Base-by-base conservation (phyloP, 164 flowering plant genomes). In the Berberis thunbergii region DNA sequence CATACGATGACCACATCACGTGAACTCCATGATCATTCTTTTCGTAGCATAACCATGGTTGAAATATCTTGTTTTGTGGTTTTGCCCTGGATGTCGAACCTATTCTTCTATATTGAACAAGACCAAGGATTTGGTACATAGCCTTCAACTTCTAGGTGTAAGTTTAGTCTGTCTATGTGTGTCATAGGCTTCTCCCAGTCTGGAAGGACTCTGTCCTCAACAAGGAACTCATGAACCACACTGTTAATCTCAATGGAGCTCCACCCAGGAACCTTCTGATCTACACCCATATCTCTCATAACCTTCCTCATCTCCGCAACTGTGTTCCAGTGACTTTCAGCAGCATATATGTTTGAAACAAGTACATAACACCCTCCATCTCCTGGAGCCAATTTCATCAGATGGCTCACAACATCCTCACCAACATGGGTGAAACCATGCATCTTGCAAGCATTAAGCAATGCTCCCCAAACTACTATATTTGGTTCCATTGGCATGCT, bases 401-500 rank as follows among this genome's bases (percentile, higher is more conserved):
- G 70, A 45, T 43, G 60, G 10, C 61, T 63, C 45, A 54, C 46
- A 13, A 59, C 61, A 26, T 52, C 48, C 9, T 58, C 67, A 40
- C 61, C 64, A 45, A 45, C 59, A 57, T 59, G 52, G 10, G 46
- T 52, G 43, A 67, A 65, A 41, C 74, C 67, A 57, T 63, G 67
- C 8, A 63, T 49, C 56, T 39, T 66, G 49, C 67, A 71, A 1
- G 70, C 69, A 71, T 43, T 52, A 50, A 71, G 67, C 42, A 67
- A 59, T 44, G 74, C 59, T 6, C 74, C 67, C 74, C 57, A 67
- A 6, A 67, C 59, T 43, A 71, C 64, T 48, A 61, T 43, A 39
- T 71, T 67, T 6, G 70, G 70, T 39, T 57, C 59, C 66, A 67
- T 49, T 5, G 70, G 70, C 74, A 71, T 66, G 39, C 49, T 71